Evolutionary conservation across 2,329 filamentous ascomycete species (phyloP), one percentile per base, ranked within the genome.

Genomic region (Ampelomyces quisqualis): DNA sequence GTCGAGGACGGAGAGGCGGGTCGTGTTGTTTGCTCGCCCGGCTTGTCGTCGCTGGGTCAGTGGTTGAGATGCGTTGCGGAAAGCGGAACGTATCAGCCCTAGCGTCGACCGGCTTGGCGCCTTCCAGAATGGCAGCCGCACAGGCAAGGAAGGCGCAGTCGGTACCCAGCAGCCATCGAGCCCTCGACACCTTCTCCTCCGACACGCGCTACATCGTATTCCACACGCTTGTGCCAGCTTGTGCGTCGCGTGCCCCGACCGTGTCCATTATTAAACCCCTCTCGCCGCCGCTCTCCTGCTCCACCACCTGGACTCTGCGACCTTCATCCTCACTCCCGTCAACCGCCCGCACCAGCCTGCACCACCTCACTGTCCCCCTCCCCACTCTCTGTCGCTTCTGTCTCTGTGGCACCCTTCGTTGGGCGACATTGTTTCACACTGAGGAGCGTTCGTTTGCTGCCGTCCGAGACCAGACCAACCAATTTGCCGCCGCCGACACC

Each of bases 231-330:
- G 38, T 31, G 40, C 43, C 48, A 45, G 40, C 45, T 33, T 28
- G 46, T 40, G 42, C 49, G 27, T 47, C 22, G 44, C 45, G 45
- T 38, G 45, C 36, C 34, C 45, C 26, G 32, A 18, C 39, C 47
- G 40, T 31, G 43, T 47, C 43, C 43, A 46, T 49, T 58, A 44
- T 55, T 57, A 58, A 55, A 51, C 40, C 38, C 41, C 10, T 23
- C 33, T 34, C 24, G 33, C 35, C 45, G 20, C 38, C 29, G 28
- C 7, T 17, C 32, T 30, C 34, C 18, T 20, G 11, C 29, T 19
- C 33, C 19, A 32, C 28, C 13, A 37, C 26, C 18, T 34, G 26
- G 34, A 31, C 38, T 18, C 32, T 26, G 7, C 18, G 33, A 17
- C 29, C 31, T 15, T 22, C 21, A 8, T 32, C 33, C 34, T 27